These are phyloP conservation scores for Corylus heterophylla DNA, from an alignment of 306 rosid genomes.

Conservation along the genomic window DNA sequence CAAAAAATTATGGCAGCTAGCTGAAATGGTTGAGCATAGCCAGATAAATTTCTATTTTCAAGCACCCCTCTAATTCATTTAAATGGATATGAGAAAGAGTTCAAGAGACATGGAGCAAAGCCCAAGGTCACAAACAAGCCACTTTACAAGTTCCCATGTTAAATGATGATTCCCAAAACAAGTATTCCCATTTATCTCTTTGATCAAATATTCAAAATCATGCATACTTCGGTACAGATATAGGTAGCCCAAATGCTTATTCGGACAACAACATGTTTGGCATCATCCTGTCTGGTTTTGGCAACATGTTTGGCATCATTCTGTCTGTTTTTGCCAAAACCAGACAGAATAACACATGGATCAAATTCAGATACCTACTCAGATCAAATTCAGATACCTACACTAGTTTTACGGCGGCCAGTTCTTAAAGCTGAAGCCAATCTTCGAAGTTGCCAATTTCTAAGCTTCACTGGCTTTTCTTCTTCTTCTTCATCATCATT, in stretches of 20 bases:
- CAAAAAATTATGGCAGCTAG: neutral
- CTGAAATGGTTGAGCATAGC: neutral
- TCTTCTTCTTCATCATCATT: constrained; percentile 35
- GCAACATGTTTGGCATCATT: neutral
- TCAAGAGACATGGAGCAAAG: neutral
- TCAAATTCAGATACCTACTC: too few relatives aligned
- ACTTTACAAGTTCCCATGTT: neutral
- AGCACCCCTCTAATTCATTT: too few relatives aligned
- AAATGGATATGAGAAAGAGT: neutral
- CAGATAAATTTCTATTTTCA: neutral
- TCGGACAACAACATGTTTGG: neutral
- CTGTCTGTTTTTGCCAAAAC: neutral
- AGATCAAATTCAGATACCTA: constrained; percentile 32
- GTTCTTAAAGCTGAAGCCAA: constrained; percentile 73
- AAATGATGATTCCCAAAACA: neutral
- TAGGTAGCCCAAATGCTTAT: neutral
- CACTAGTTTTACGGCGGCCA: constrained; percentile 87
- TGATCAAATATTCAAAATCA: neutral
- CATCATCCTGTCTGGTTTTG: neutral
- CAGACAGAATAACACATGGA: neutral
- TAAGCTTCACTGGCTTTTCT: constrained; percentile 43
- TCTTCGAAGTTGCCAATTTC: constrained; percentile 79
- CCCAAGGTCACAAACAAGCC: neutral
- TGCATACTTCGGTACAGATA: neutral
- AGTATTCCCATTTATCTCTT: neutral